Evolutionary conservation across 805 yeast species (phyloP).

Genomic region (Tetrapisispora iriomotensis): DNA sequence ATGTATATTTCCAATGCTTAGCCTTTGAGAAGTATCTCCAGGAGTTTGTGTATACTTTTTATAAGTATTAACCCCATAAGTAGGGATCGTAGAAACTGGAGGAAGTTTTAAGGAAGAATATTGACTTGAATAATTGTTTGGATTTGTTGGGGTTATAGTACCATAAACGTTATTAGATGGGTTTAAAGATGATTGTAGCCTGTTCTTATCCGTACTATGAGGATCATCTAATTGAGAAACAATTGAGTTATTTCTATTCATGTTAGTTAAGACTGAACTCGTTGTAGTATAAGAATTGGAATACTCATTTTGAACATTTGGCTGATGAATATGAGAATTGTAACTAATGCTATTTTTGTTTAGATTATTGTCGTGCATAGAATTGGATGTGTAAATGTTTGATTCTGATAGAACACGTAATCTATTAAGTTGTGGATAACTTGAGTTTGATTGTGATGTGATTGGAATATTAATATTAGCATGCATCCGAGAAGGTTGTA

Average conservation of each 20-base stretch:
- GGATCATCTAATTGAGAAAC: slow-evolving; percentile 1
- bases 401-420: slow-evolving; percentile 1
- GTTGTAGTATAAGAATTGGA: slow-evolving; percentile 2
- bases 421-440: neutral
- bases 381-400: neutral
- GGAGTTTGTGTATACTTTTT: neutral
- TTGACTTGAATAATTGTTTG: neutral
- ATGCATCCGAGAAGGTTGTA: neutral
- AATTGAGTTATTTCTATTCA: slow-evolving; percentile 1
- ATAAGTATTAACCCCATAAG: neutral
- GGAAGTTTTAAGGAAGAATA: slow-evolving; percentile 3
- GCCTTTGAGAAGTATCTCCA: neutral
- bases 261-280: neutral
- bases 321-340: neutral
- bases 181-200: neutral
- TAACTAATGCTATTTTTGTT: neutral
- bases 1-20: neutral
- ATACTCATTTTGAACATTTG: neutral
- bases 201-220: neutral
- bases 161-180: neutral
- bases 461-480: neutral
- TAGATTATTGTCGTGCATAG: neutral
- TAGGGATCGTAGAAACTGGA: slow-evolving; percentile 25
- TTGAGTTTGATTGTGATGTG: neutral
- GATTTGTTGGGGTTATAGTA: neutral